phyloP scores from a whole-genome alignment of 202 grass and related monocot genomes.

The Panicum hallii region DNA sequence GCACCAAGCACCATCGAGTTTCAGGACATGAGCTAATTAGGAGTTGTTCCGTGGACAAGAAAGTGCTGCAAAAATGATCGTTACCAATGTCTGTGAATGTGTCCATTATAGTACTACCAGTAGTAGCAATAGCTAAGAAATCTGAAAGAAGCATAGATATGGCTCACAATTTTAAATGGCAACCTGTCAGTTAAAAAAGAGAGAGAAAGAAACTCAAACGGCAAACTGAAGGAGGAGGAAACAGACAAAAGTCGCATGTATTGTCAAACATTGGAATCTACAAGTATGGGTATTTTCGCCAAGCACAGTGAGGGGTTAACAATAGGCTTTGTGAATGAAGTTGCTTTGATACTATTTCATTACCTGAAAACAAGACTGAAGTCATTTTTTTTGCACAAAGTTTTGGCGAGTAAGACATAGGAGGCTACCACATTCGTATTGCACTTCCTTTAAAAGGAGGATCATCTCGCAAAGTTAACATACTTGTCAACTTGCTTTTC shows the following conservation, averaged over 20 bases:
- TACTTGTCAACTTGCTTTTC: not conserved
- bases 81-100: not conserved
- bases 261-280: not conserved
- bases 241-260: not conserved
- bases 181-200: not conserved
- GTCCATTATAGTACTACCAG: not conserved
- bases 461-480: not conserved
- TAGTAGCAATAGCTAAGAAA: not conserved
- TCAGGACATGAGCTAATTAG: not conserved
- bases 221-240: not conserved
- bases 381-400: not conserved
- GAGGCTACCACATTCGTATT: not conserved
- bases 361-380: not conserved
- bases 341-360: not conserved
- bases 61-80: not conserved
- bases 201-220: not conserved
- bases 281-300: not conserved
- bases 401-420: not conserved
- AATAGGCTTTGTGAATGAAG: not conserved
- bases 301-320: not conserved
- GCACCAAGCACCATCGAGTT: not conserved
- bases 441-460: not conserved
- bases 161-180: not conserved
- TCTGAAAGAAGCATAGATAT: slow-evolving; percentile 8
- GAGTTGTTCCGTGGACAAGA: not conserved